Conservation (phyloP, 768 basidiomycete species). For the Termitomyces sp. region DNA sequence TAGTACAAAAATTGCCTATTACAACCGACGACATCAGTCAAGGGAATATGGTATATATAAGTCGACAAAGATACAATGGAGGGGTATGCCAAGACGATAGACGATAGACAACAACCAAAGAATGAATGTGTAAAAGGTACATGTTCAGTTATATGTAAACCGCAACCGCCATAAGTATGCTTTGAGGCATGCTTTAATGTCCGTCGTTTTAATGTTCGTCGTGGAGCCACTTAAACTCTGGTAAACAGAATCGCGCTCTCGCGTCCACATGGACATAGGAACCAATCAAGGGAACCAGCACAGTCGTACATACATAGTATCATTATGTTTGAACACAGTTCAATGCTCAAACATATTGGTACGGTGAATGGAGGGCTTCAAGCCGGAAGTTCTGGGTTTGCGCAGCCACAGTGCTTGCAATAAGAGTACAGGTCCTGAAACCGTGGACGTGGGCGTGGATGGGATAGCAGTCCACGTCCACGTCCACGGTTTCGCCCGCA, state of each 20-base stretch:
- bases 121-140: not conserved
- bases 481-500: not conserved
- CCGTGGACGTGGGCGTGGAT: not conserved
- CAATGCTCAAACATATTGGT: not conserved
- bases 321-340: not conserved
- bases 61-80: not conserved
- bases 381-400: not conserved
- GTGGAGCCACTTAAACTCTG: not conserved
- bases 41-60: constrained; percentile 9
- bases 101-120: not conserved
- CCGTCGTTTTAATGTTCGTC: no score
- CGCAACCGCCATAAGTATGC: not conserved
- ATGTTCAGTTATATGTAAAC: not conserved
- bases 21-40: not conserved
- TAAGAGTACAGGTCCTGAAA: not conserved
- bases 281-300: constrained; percentile 1
- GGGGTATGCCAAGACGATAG: constrained; percentile 4
- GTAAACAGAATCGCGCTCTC: not conserved
- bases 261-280: not conserved
- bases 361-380: not conserved
- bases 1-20: not conserved
- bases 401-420: not conserved
- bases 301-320: not conserved
- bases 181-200: not conserved
- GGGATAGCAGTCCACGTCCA: not conserved